These are phyloP conservation scores for Schizothecium vesticola DNA, from an alignment of 495 filamentous ascomycete genomes.

Conservation along the genomic window DNA sequence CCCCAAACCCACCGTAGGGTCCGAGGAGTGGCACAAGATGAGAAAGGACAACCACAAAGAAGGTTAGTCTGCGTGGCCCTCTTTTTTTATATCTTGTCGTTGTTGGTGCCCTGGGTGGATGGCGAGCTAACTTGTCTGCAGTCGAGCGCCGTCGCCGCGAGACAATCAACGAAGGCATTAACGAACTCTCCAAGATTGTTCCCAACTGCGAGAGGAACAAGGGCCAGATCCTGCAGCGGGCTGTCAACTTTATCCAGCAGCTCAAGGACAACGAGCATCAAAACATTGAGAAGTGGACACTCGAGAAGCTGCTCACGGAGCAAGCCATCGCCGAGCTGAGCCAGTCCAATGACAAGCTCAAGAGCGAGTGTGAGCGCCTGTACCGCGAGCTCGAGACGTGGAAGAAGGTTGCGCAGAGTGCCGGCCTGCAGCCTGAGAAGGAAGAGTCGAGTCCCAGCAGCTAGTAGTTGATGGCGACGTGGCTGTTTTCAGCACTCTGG, in stretches of 20 bases:
- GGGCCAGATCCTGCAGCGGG: constrained; percentile 89
- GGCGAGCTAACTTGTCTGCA: constrained; percentile 28
- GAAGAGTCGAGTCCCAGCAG: constrained; percentile 32
- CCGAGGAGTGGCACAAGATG: constrained; percentile 96
- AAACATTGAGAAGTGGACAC: constrained; percentile 94
- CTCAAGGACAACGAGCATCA: constrained; percentile 89
- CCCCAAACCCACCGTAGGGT: constrained; percentile 81
- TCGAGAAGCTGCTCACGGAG: constrained; percentile 90
- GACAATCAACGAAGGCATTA: constrained; percentile 98
- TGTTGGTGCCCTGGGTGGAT: background rate
- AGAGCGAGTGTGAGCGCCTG: constrained; percentile 66
- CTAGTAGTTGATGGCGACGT: constrained; percentile 11
- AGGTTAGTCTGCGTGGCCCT: constrained; percentile 50
- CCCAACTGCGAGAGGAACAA: constrained; percentile 99
- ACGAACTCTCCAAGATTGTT: constrained; percentile 95
- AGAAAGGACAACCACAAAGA: constrained; percentile 99
- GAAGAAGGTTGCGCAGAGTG: constrained; percentile 74
- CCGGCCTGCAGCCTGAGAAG: constrained; percentile 55
- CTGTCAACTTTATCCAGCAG: constrained; percentile 88
- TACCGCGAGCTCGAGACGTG: constrained; percentile 76
- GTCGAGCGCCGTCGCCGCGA: constrained; percentile 96
- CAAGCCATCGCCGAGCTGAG: constrained; percentile 91
- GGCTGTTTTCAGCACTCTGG: background rate
- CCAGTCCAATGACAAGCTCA: constrained; percentile 81
- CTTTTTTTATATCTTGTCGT: background rate